phyloP scores from a whole-genome alignment of 441 rosid genomes.

The Brassica balearica region DNA sequence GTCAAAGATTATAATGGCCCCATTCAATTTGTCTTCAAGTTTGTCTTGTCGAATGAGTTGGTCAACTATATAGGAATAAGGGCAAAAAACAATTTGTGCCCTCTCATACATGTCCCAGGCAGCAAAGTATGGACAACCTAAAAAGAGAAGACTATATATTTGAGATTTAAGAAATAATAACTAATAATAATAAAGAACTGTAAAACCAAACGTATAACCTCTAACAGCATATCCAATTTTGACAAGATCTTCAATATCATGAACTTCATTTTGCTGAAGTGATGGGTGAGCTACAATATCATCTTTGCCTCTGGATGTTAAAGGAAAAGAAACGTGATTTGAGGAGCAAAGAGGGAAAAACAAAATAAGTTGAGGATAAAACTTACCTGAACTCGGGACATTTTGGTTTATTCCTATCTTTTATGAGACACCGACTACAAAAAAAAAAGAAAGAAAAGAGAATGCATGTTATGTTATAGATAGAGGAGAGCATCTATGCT shows the following conservation, averaged over 20 bases:
- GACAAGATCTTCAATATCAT: constrained; percentile 7
- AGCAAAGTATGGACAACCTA: constrained; percentile 3
- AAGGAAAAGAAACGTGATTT: constrained; percentile 1
- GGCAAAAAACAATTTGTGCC: neutral
- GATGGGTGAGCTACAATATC: neutral
- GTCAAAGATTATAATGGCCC: neutral
- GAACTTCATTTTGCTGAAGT: neutral
- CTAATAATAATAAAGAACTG: neutral
- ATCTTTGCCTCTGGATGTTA: neutral
- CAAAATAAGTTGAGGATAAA: neutral
- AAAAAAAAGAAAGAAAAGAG: neutral
- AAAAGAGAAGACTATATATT: neutral
- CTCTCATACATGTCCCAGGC: neutral
- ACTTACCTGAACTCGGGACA: neutral
- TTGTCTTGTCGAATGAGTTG: neutral
- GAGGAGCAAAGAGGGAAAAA: neutral
- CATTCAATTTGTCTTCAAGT: neutral
- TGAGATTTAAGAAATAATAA: neutral
- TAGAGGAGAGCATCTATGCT: neutral
- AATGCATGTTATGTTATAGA: neutral
- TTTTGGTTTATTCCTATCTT: neutral
- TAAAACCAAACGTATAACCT: neutral
- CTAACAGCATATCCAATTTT: neutral
- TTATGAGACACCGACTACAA: neutral
- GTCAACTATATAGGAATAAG: neutral